Conservation (phyloP, 306 rosid species). For the Vigna radiata region DNA sequence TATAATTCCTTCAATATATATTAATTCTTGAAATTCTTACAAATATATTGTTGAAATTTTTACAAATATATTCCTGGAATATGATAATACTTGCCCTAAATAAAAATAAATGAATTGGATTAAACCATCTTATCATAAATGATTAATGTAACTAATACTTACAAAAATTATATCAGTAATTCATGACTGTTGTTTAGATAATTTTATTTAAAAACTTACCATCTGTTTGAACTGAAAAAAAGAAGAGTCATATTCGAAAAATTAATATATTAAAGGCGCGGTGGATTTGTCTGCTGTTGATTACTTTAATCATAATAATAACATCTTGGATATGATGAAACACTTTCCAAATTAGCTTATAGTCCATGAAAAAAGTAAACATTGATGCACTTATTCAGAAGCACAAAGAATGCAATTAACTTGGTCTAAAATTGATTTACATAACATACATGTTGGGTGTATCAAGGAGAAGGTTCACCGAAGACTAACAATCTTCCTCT, state of each 20-base stretch:
- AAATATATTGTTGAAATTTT: neutral
- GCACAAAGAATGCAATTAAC: conserved; percentile 2
- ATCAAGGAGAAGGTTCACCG: no score
- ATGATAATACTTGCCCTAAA: no score
- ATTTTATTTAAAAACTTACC: no score
- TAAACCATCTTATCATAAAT: no score
- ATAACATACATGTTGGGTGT: no score
- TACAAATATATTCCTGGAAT: neutral
- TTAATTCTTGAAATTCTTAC: neutral
- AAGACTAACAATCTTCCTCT: no score
- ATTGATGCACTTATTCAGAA: neutral
- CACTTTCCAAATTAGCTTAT: neutral
- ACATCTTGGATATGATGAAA: neutral
- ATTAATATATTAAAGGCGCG: neutral
- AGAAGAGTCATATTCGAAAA: neutral
- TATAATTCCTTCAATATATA: neutral
- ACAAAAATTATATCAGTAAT: no score
- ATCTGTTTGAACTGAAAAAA: neutral
- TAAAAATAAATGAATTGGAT: no score
- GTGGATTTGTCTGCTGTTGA: conserved; percentile 3
- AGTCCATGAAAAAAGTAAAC: neutral
- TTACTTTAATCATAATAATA: neutral
- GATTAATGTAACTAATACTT: no score
- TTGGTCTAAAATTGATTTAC: conserved; percentile 22
- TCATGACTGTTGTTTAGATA: no score